phyloP scores from a whole-genome alignment of 768 basidiomycete species.

The Tremella mesenterica region DNA sequence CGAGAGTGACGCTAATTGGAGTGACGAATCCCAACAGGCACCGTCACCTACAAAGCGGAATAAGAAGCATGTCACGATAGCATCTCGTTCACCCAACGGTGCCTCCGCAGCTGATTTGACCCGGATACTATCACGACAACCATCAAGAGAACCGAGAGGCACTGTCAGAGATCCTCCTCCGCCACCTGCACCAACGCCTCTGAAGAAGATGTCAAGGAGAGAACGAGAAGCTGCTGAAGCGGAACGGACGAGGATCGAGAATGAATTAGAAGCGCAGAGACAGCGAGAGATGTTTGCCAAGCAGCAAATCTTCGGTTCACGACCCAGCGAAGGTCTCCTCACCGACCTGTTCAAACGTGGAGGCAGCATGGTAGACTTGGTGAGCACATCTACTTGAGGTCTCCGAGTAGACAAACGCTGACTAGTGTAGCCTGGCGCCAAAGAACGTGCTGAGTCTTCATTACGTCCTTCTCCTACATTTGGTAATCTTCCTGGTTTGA shows the following conservation, averaged over 20 bases:
- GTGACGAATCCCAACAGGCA: slow-evolving; percentile 18
- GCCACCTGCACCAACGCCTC: slow-evolving; percentile 34
- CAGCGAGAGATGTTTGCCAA: slow-evolving; percentile 44
- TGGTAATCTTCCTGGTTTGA: slow-evolving; percentile 19
- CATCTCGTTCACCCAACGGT: slow-evolving; percentile 1
- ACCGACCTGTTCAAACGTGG: slow-evolving; percentile 35
- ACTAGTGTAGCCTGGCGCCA: slow-evolving; percentile 9
- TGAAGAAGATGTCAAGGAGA: slow-evolving; percentile 30
- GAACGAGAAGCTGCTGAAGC: slow-evolving; percentile 20
- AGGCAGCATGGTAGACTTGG: slow-evolving; percentile 43
- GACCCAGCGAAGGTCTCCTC: slow-evolving; percentile 22
- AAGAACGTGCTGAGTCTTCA: background rate
- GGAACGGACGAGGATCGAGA: slow-evolving; percentile 31
- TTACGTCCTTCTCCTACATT: slow-evolving; percentile 26
- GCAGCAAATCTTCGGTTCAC: slow-evolving; percentile 28
- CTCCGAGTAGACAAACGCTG: slow-evolving; percentile 3
- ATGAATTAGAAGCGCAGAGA: slow-evolving; percentile 37
- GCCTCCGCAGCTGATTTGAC: background rate
- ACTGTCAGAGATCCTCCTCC: slow-evolving; percentile 10
- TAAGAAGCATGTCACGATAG: background rate
- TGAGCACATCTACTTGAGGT: slow-evolving; percentile 12
- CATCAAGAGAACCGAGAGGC: background rate
- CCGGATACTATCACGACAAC: background rate
- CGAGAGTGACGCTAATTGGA: slow-evolving; percentile 22
- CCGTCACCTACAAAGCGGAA: background rate